Evolutionary conservation across 441 rosid genomes (phyloP), one percentile per base, ranked within the genome.

Genomic region (Hura crepitans): DNA sequence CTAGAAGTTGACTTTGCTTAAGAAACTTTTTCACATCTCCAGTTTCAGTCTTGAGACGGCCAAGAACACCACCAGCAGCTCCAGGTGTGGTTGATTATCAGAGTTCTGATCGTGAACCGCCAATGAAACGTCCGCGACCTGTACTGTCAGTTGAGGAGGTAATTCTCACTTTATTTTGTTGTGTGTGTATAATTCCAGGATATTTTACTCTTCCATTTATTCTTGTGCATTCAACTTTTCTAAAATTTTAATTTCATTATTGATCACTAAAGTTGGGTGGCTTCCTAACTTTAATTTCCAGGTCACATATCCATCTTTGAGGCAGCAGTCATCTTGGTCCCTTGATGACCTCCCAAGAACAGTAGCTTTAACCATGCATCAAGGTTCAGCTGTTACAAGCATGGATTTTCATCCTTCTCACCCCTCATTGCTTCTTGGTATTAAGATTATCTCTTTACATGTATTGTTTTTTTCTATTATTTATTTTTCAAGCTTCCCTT

Each of bases 391-490:
- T 62, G 89, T 85, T 49, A 90, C 77, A 83, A 90, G 92, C 80
- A 90, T 90, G 94, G 96, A 90, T 81, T 90, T 90, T 77, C 94
- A 90, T 78, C 94, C 94, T 0, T 57, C 75, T 65, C 90, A 87
- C 71, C 96, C 85, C 72, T 84, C 78, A 77, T 67, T 90, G 39
- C 93, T 90, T 72, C 90, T 90, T 27, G 92, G 96, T 90, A 66
- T 33, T 62, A 23, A 60, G 23, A 67, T 68, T 39, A 62, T 56
- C 50, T 68, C 25, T 51, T 72, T 47, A 22, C 54, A 6, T 5
- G 12, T 2, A 22, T 0, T 23, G 3, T 7, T 22, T 59, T 66
- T 35, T 25, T 28, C 58, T 35, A 6, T 60, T 25, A 45, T 23
- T 65, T n/a, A n/a, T n/a, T 49, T 7, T 60, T 49, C 25, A 25